Percentiles rank a stretch among this genome's conserved stretches.
Evolutionary conservation across 2,329 filamentous ascomycete species (phyloP).

Genomic region (Verruconis gallopava): DNA sequence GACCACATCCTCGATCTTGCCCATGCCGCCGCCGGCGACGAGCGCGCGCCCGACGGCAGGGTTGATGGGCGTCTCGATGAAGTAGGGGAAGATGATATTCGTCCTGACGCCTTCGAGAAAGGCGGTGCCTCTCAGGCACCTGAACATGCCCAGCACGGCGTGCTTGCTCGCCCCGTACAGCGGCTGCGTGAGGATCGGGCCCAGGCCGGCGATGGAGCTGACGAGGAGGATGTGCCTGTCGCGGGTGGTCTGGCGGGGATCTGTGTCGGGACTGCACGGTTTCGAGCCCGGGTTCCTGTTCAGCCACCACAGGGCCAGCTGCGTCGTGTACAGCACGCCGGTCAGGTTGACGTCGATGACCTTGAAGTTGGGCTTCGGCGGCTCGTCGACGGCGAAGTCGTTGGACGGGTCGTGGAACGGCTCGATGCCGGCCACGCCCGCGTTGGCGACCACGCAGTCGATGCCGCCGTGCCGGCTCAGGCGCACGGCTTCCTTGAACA

Average conservation of each 20-base stretch:
- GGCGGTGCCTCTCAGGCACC: constrained; percentile 40
- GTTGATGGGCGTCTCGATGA: constrained; percentile 50
- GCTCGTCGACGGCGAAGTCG: constrained; percentile 30
- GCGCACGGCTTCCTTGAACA: constrained; percentile 47
- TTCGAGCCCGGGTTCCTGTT: constrained; percentile 34
- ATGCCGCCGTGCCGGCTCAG: constrained; percentile 43
- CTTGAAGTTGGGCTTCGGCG: constrained; percentile 37
- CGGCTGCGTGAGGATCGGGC: constrained; percentile 27
- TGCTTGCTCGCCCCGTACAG: constrained; percentile 54
- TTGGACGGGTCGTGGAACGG: constrained; percentile 36
- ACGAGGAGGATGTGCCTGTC: constrained; percentile 51
- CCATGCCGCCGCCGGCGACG: constrained; percentile 44
- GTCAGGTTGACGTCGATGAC: constrained; percentile 50
- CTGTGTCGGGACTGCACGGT: constrained; percentile 12
- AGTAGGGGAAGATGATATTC: constrained; percentile 57
- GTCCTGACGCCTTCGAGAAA: constrained; percentile 42
- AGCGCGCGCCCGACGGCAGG: constrained; percentile 33
- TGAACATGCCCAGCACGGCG: constrained; percentile 51
- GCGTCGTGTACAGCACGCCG: constrained; percentile 51
- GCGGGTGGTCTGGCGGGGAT: constrained; percentile 18
- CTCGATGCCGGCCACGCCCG: constrained; percentile 41
- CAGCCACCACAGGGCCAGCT: constrained; percentile 50
- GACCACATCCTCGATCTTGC: constrained; percentile 45
- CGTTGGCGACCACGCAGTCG: constrained; percentile 54
- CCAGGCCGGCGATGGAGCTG: constrained; percentile 46